Percentiles rank a stretch among this genome's conserved stretches.
Conservation (phyloP, 225 moss, liverwort and hornwort genomes). For the Sphagnum contortum region DNA sequence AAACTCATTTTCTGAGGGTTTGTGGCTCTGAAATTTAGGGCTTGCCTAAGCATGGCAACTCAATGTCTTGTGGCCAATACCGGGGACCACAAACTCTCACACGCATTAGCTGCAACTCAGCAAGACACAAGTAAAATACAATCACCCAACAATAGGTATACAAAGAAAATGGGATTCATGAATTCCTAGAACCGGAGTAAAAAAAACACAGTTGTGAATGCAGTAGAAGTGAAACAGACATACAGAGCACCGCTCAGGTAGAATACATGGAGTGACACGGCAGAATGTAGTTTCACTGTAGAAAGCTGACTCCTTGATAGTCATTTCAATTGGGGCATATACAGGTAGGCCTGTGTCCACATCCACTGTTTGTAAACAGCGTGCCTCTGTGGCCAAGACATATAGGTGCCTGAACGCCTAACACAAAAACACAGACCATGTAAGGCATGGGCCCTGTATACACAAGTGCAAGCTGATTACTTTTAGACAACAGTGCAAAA, state of each 20-base stretch:
- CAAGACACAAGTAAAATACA: neutral
- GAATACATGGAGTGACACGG: constrained; percentile 76
- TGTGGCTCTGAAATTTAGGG: no score
- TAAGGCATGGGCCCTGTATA: neutral
- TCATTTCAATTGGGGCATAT: constrained; percentile 84
- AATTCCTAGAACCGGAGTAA: neutral
- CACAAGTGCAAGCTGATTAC: no score
- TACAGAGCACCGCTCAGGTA: constrained; percentile 72
- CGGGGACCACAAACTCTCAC: constrained; percentile 88
- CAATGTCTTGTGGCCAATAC: constrained; percentile 96
- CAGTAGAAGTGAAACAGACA: neutral
- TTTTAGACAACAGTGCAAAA: no score
- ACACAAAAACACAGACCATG: neutral
- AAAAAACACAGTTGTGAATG: neutral
- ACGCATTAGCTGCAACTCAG: constrained; percentile 42
- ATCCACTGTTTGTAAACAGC: constrained; percentile 95
- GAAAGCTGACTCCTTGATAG: constrained; percentile 47
- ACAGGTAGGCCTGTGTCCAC: constrained; percentile 91
- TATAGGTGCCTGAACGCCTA: constrained; percentile 94
- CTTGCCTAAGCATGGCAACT: constrained; percentile 19
- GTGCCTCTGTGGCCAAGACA: constrained; percentile 87
- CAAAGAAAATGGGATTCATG: no score
- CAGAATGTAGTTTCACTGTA: constrained; percentile 52
- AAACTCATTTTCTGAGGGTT: no score
- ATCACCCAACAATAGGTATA: no score